phyloP scores from a whole-genome alignment of 2,329 filamentous ascomycete genomes.

The Colletotrichum gigasporum region DNA sequence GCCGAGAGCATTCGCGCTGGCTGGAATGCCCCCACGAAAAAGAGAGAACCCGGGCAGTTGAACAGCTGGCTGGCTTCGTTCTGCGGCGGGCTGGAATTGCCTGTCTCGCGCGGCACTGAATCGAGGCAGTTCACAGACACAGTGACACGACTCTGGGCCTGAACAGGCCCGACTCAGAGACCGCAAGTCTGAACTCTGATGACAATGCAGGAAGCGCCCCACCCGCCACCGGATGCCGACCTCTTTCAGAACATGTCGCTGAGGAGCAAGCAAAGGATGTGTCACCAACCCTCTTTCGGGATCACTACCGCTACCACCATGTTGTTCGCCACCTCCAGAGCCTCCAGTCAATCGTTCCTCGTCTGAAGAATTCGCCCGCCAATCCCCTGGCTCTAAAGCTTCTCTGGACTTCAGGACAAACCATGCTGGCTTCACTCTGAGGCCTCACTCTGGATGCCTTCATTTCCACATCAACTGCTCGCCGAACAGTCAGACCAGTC shows the following conservation, averaged over 20 bases:
- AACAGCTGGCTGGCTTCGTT: constrained; percentile 7
- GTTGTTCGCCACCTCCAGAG: constrained; percentile 23
- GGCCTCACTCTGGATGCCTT: constrained; percentile 2
- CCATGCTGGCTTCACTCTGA: neutral
- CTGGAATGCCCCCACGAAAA: neutral
- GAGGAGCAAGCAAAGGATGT: neutral
- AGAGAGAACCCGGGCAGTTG: neutral
- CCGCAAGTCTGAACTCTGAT: neutral
- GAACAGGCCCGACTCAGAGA: neutral
- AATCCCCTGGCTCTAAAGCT: constrained; percentile 15
- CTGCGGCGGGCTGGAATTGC: neutral
- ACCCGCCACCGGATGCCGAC: constrained; percentile 13
- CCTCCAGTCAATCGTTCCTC: constrained; percentile 22
- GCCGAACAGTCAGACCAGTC: neutral
- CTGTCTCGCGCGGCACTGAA: constrained; percentile 2
- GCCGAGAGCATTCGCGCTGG: constrained; percentile 14
- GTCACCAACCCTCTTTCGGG: too few species aligned
- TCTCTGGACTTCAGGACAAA: constrained; percentile 23
- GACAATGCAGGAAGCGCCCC: constrained; percentile 24
- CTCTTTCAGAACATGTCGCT: neutral
- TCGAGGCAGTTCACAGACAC: neutral
- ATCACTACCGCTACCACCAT: too few species aligned
- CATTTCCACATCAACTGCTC: neutral
- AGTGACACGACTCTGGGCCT: too few species aligned
- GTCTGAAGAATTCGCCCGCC: constrained; percentile 20